Conservation (phyloP, 179 eudicot species). For the Heliamphora ciliata region DNA sequence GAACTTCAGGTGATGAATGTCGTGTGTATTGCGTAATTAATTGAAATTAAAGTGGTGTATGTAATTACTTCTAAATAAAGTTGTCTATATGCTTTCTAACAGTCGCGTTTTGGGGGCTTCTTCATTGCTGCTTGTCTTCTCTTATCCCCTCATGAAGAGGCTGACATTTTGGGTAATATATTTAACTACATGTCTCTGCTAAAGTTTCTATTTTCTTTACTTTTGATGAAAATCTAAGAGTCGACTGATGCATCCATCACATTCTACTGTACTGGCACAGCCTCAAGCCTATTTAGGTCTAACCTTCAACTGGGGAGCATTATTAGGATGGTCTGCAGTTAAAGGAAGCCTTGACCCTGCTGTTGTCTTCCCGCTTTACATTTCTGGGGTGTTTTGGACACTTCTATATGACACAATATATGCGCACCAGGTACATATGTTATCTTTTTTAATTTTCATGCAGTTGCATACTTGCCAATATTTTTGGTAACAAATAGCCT, state of each 20-base stretch:
- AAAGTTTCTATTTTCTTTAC: background rate
- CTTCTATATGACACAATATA: slow-evolving; percentile 92
- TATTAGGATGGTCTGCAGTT: slow-evolving; percentile 94
- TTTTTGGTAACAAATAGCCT: background rate
- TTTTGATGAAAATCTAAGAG: background rate
- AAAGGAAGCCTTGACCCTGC: slow-evolving; percentile 77
- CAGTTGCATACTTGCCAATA: background rate
- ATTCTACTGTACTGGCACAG: slow-evolving; percentile 36
- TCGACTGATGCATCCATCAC: slow-evolving; percentile 19
- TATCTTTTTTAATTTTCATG: background rate
- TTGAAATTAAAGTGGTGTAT: background rate
- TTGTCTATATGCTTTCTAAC: slow-evolving; percentile 23
- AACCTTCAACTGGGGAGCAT: slow-evolving; percentile 98
- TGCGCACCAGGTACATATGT: slow-evolving; percentile 77
- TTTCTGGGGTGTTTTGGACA: slow-evolving; percentile 93
- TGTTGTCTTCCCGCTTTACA: slow-evolving; percentile 72
- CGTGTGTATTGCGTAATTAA: background rate
- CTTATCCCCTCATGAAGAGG: slow-evolving; percentile 98
- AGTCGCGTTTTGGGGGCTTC: slow-evolving; percentile 87
- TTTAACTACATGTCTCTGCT: slow-evolving; percentile 1
- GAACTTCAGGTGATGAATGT: background rate
- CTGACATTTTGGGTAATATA: slow-evolving; percentile 81
- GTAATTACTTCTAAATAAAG: background rate
- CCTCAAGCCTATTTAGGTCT: slow-evolving; percentile 97
- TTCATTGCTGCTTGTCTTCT: slow-evolving; percentile 81